phyloP scores from a whole-genome alignment of 495 filamentous ascomycete genomes.

The Penicillium ochrochloron region DNA sequence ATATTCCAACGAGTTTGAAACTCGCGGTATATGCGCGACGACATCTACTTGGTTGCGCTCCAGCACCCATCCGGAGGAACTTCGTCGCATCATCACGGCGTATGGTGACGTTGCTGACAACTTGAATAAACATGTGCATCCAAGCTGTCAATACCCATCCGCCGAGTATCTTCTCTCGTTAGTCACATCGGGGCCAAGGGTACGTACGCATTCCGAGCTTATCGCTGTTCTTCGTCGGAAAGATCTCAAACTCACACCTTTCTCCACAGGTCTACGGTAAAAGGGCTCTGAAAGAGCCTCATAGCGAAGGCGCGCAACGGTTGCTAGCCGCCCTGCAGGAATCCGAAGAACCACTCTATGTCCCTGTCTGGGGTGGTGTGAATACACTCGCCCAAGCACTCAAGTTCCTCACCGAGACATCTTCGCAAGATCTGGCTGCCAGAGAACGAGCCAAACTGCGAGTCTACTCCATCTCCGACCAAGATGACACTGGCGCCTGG shows the following conservation, averaged over 20 bases:
- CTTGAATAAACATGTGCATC: background rate
- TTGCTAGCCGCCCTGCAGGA: background rate
- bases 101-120: background rate
- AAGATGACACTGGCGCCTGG: background rate
- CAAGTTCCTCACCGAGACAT: conserved; percentile 29
- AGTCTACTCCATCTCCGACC: background rate
- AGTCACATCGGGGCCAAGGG: background rate
- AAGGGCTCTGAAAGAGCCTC: background rate
- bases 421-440: conserved; percentile 25
- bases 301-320: background rate
- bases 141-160: background rate
- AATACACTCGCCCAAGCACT: conserved; percentile 50
- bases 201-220: background rate
- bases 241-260: background rate
- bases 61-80: background rate
- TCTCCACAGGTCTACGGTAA: background rate
- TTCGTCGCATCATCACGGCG: background rate
- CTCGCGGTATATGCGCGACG: background rate
- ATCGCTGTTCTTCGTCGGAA: background rate
- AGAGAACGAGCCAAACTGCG: background rate
- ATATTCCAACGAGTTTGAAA: background rate
- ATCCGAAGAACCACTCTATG: conserved; percentile 9
- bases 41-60: background rate
- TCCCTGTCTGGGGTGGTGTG: conserved; percentile 47
- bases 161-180: background rate